phyloP scores from a whole-genome alignment of 495 filamentous ascomycete genomes.

The Talaromyces nanjingensis region DNA sequence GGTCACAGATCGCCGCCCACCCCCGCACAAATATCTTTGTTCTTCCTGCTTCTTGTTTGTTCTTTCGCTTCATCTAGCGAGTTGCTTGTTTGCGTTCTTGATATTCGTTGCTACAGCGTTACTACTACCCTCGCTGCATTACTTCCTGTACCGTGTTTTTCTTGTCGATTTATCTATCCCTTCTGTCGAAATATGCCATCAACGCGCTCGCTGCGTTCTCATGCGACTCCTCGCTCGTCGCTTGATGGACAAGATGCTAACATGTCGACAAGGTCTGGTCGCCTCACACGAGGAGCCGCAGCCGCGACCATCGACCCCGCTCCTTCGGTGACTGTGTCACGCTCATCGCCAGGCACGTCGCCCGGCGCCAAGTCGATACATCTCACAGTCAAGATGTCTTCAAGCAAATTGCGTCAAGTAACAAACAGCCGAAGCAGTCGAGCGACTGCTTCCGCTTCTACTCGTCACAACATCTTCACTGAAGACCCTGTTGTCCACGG shows the following conservation, averaged over 20 bases:
- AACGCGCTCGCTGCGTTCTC: conserved; percentile 45
- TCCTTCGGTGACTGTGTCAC: conserved; percentile 43
- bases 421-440: conserved; percentile 40
- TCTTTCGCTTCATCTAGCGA: conserved; percentile 5
- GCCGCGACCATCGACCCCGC: conserved; percentile 19
- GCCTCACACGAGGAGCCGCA: conserved; percentile 26
- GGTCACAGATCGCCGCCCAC: not conserved
- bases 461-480: conserved; percentile 39
- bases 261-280: conserved; percentile 24
- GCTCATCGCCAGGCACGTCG: conserved; percentile 47
- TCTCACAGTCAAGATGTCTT: conserved; percentile 78
- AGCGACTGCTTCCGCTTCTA: conserved; percentile 17
- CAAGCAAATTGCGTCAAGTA: conserved; percentile 74
- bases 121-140: not conserved
- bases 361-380: conserved; percentile 59
- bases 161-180: conserved; percentile 5
- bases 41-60: conserved; percentile 11
- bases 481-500: conserved; percentile 55
- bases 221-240: conserved; percentile 29
- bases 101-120: not conserved
- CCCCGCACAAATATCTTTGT: conserved; percentile 5
- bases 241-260: conserved; percentile 35
- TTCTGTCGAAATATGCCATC: conserved; percentile 31
- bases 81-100: conserved; percentile 5
- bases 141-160: conserved; percentile 6